Percentiles rank a stretch among this genome's conserved stretches.
phyloP scores from a whole-genome alignment of 352 stramenopile species.

The Phytophthora hibernalis region DNA sequence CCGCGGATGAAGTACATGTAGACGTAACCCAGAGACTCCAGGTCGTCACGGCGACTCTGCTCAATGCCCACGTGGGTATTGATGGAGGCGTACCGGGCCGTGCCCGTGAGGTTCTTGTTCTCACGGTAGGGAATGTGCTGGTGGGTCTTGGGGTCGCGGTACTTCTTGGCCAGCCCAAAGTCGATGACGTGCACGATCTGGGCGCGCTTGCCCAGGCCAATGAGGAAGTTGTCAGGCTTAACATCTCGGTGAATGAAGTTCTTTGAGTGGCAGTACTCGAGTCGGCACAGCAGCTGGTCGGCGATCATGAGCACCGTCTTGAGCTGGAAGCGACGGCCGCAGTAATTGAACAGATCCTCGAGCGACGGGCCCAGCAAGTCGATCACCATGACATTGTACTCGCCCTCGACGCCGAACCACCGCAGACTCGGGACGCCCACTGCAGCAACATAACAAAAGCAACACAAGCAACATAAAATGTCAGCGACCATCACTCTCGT shows the following conservation, averaged over 20 bases:
- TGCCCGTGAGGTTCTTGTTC: constrained; percentile 95
- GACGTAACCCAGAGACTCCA: constrained; percentile 97
- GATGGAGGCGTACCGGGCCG: constrained; percentile 97
- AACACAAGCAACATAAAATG: constrained; percentile 10
- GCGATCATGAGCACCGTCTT: constrained; percentile 97
- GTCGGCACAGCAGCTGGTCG: constrained; percentile 84
- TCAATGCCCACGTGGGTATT: constrained; percentile 99
- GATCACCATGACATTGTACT: constrained; percentile 99
- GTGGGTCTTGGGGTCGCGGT: constrained; percentile 89
- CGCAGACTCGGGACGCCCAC: constrained; percentile 98
- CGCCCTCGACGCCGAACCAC: constrained; percentile 99
- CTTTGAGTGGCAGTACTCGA: constrained; percentile 91
- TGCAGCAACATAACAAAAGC: constrained; percentile 45
- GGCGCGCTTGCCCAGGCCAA: constrained; percentile 88
- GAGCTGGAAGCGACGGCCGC: constrained; percentile 89
- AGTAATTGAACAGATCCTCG: constrained; percentile 92
- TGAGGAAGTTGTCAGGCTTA: constrained; percentile 93
- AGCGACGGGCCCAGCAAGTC: constrained; percentile 98
- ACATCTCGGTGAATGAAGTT: constrained; percentile 93
- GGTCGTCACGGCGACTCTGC: constrained; percentile 97
- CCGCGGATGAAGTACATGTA: constrained; percentile 96
- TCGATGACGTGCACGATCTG: constrained; percentile 90
- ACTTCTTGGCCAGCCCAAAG: constrained; percentile 92
- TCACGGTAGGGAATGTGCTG: constrained; percentile 93
- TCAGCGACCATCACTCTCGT: constrained; percentile 7